Evolutionary conservation across 371 early-diverging fungal genomes (phyloP).

Genomic region (Mortierella sp.): DNA sequence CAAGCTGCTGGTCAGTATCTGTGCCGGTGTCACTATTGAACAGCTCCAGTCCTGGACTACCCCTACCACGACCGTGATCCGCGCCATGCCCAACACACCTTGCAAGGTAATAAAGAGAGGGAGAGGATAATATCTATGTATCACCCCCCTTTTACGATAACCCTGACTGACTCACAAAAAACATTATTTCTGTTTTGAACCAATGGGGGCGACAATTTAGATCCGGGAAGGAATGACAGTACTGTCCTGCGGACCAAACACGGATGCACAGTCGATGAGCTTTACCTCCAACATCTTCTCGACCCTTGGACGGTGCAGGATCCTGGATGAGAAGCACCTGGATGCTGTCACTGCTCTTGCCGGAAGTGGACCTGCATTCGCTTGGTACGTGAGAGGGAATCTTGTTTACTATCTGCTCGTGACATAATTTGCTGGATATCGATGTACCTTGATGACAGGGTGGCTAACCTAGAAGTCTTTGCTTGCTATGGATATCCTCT

Average conservation of each 20-base stretch:
- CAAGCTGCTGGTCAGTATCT: conserved; percentile 62
- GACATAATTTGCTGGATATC: background rate
- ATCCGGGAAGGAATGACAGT: conserved; percentile 71
- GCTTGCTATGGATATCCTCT: too few species aligned
- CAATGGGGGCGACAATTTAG: too few species aligned
- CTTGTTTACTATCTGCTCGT: background rate
- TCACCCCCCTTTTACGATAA: background rate
- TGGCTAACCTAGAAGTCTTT: background rate
- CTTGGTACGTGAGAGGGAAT: conserved; percentile 46
- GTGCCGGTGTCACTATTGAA: conserved; percentile 63
- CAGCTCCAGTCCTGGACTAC: conserved; percentile 63
- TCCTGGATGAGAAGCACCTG: conserved; percentile 65
- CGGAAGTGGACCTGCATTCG: conserved; percentile 69
- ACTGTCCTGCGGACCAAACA: conserved; percentile 51
- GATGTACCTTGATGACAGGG: background rate
- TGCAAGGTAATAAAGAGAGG: conserved; percentile 58
- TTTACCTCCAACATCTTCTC: conserved; percentile 62
- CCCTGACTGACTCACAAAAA: background rate
- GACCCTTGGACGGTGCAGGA: conserved; percentile 61
- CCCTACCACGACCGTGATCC: conserved; percentile 59
- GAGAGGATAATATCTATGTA: background rate
- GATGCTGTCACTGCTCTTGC: conserved; percentile 66
- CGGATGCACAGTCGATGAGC: conserved; percentile 40
- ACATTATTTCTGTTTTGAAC: background rate
- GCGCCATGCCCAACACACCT: conserved; percentile 71